A percentile compares a stretch with the other conserved stretches of the same genome.
These are phyloP conservation scores for Blastocystis sp. DNA, from an alignment of 352 stramenopile species.

Conservation along the genomic window DNA sequence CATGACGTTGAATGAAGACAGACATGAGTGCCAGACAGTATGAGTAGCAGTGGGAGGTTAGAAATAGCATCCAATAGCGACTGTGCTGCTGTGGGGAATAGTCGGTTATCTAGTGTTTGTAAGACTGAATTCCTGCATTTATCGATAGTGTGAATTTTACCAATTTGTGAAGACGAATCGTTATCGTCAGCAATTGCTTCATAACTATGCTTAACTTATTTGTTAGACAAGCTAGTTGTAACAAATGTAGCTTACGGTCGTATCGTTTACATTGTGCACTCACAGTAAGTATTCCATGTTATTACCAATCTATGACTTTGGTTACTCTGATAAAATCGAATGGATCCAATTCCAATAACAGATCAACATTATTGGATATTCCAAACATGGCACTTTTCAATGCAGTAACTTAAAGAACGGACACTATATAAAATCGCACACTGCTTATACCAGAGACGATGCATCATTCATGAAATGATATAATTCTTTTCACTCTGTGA, in stretches of 20 bases:
- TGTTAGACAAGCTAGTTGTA: neutral
- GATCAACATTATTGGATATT: too few relatives aligned
- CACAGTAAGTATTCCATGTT: too few relatives aligned
- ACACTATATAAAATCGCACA: too few relatives aligned
- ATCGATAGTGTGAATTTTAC: constrained; percentile 13
- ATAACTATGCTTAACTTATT: neutral
- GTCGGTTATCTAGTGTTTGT: constrained; percentile 33
- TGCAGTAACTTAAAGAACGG: too few relatives aligned
- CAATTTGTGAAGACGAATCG: constrained; percentile 14
- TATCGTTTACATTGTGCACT: too few relatives aligned
- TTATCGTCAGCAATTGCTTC: constrained; percentile 12
- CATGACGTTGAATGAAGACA: constrained; percentile 33
- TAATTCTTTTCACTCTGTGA: too few relatives aligned
- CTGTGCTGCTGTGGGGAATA: constrained; percentile 9
- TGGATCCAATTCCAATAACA: too few relatives aligned
- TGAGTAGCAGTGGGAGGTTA: neutral
- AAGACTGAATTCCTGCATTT: neutral
- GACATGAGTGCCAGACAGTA: constrained; percentile 35
- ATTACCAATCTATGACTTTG: too few relatives aligned
- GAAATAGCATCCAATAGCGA: constrained; percentile 32
- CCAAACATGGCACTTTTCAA: too few relatives aligned
- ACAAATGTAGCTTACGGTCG: neutral
- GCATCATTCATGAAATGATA: too few relatives aligned
- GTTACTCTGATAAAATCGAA: too few relatives aligned
- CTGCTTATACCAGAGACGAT: too few relatives aligned